Evolutionary conservation across 2,329 filamentous ascomycete species (phyloP).

Genomic region (Zymoseptoria passerinii): DNA sequence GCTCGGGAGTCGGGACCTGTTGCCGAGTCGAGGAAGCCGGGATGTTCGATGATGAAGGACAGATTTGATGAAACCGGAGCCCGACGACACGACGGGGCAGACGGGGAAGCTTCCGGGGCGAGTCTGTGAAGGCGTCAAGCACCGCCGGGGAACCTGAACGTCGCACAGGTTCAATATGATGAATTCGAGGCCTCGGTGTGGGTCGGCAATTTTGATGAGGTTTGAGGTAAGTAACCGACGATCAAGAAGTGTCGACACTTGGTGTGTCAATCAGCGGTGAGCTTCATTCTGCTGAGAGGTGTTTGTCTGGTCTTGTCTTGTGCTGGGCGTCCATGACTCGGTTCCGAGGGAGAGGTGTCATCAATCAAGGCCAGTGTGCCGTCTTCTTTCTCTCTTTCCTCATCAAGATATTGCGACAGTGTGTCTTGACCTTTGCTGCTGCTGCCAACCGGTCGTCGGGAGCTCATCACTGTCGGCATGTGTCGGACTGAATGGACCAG

Average conservation of each 20-base stretch:
- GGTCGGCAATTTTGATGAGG: neutral
- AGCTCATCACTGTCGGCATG: too few relatives aligned
- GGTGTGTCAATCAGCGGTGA: neutral
- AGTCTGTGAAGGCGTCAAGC: too few relatives aligned
- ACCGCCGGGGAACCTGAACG: too few relatives aligned
- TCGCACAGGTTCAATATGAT: too few relatives aligned
- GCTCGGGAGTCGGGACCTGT: neutral
- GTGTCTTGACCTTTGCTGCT: too few relatives aligned
- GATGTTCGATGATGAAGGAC: neutral
- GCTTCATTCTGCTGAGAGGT: neutral
- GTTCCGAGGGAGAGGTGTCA: neutral
- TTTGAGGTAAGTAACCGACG: neutral
- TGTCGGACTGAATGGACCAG: too few relatives aligned
- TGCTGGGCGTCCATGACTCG: neutral
- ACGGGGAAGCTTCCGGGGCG: neutral
- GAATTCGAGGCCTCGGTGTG: neutral
- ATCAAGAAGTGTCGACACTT: neutral
- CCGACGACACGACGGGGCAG: neutral
- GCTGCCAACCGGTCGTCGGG: too few relatives aligned
- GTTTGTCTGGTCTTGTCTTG: neutral
- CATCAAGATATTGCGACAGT: too few relatives aligned
- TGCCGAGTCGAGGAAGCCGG: neutral
- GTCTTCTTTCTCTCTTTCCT: too few relatives aligned
- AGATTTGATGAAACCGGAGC: neutral
- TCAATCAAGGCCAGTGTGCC: too few relatives aligned